Percentiles rank a stretch among this genome's conserved stretches.
phyloP scores from a whole-genome alignment of 345 rosid species.

The Jatropha curcas region DNA sequence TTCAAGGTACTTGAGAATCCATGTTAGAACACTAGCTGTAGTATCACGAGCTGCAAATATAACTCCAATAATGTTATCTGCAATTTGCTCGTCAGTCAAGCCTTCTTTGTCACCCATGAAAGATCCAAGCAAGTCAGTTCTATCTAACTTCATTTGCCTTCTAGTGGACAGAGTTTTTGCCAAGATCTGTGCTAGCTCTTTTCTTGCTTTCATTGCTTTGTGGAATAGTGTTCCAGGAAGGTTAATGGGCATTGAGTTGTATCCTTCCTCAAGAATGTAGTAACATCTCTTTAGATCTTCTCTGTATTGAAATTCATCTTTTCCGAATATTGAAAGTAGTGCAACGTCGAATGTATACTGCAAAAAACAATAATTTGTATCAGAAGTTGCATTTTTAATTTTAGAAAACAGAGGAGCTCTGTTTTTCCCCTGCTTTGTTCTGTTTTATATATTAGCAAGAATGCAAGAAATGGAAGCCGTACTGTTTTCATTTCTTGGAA shows the following conservation, averaged over 20 bases:
- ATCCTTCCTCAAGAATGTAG: conserved; percentile 88
- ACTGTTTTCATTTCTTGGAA: conserved; percentile 87
- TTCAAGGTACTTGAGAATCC: conserved; percentile 81
- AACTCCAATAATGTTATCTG: conserved; percentile 84
- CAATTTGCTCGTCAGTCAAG: conserved; percentile 72
- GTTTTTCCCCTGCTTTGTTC: conserved; percentile 28
- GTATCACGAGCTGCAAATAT: conserved; percentile 93
- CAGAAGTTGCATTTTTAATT: neutral
- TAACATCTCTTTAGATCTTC: conserved; percentile 83
- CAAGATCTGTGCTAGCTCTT: conserved; percentile 67
- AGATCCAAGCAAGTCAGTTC: conserved; percentile 67
- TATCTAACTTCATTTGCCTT: conserved; percentile 41
- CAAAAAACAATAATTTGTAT: conserved; percentile 1
- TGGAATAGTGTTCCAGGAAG: conserved; percentile 89
- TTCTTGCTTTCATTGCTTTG: conserved; percentile 89
- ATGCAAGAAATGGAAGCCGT: conserved; percentile 8
- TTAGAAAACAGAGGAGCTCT: conserved; percentile 18
- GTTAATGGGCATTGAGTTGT: conserved; percentile 96
- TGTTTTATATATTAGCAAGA: neutral
- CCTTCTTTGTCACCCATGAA: conserved; percentile 77
- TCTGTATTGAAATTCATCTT: conserved; percentile 59
- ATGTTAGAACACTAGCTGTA: conserved; percentile 78
- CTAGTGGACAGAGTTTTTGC: conserved; percentile 58
- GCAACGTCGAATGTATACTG: conserved; percentile 90
- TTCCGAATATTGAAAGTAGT: conserved; percentile 73